Percentiles rank a stretch among this genome's conserved stretches.
These are phyloP conservation scores for Collybia sordida DNA, from an alignment of 768 basidiomycete genomes.

Conservation along the genomic window DNA sequence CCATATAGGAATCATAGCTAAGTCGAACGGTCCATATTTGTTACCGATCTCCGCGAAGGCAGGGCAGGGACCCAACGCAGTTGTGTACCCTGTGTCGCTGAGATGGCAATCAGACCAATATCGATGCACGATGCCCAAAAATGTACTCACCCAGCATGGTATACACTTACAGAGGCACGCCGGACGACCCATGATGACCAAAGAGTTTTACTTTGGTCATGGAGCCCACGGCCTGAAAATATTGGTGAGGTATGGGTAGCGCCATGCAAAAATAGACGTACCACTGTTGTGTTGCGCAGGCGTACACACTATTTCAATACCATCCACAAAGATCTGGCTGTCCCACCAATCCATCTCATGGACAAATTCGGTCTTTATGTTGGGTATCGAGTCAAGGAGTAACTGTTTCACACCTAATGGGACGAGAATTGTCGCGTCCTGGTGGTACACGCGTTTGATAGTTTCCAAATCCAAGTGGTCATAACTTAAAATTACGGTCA, in stretches of 20 bases:
- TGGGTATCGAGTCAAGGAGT: slow-evolving; percentile 32
- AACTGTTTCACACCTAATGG: too few species aligned
- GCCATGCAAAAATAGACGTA: slow-evolving; percentile 45
- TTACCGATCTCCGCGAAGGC: slow-evolving; percentile 74
- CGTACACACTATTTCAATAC: slow-evolving; percentile 10
- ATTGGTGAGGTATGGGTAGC: slow-evolving; percentile 50
- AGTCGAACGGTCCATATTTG: slow-evolving; percentile 60
- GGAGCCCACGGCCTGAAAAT: slow-evolving; percentile 46
- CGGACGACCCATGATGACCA: slow-evolving; percentile 71
- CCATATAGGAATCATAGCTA: slow-evolving; percentile 65
- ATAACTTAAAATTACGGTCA: background rate
- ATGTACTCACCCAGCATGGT: slow-evolving; percentile 19
- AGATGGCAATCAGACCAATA: slow-evolving; percentile 58
- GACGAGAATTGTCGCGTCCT: too few species aligned
- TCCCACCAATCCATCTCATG: slow-evolving; percentile 72
- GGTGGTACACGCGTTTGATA: too few species aligned
- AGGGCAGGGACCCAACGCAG: slow-evolving; percentile 55
- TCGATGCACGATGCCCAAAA: slow-evolving; percentile 26
- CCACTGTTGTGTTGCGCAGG: slow-evolving; percentile 5
- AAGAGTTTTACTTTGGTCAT: slow-evolving; percentile 55
- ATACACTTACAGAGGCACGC: slow-evolving; percentile 15
- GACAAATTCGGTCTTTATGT: slow-evolving; percentile 23
- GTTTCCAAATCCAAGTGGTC: too few species aligned
- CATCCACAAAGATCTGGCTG: slow-evolving; percentile 31
- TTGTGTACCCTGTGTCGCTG: slow-evolving; percentile 63